A percentile compares a stretch with the other conserved stretches of the same genome.
Evolutionary conservation across 306 rosid species (phyloP).

Genomic region (Clitoria ternatea): DNA sequence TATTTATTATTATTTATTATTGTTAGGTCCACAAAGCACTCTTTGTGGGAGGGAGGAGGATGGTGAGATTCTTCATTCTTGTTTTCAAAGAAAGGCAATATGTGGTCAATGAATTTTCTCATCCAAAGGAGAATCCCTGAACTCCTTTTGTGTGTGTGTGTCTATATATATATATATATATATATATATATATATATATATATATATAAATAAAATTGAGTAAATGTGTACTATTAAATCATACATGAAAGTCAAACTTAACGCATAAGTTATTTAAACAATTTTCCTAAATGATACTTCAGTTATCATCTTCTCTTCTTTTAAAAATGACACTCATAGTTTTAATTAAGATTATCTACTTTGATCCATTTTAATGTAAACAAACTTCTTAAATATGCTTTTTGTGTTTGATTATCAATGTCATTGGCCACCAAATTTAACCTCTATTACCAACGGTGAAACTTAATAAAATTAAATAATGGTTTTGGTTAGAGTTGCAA

Average conservation of each 20-base stretch:
- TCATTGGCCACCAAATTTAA: not conserved
- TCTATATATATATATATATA: no score
- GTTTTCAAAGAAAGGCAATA: not conserved
- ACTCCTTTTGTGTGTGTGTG: not conserved
- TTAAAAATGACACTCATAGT: not conserved
- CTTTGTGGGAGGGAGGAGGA: not conserved
- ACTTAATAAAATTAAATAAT: not conserved
- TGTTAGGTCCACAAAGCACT: slow-evolving; percentile 1
- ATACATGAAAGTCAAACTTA: not conserved
- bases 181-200: no score
- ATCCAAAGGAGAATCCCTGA: slow-evolving; percentile 36
- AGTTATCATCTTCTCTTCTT: not conserved
- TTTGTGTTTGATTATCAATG: not conserved
- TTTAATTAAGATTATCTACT: no score
- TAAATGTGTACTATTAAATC: not conserved
- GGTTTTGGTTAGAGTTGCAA: not conserved
- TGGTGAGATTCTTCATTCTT: slow-evolving; percentile 7
- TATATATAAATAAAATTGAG: not conserved
- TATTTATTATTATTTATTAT: not conserved
- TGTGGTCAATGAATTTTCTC: slow-evolving; percentile 34
- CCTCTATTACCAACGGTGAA: not conserved
- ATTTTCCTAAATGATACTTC: not conserved
- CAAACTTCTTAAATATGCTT: not conserved
- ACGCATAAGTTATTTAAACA: not conserved
- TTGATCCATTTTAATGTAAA: not conserved